phyloP scores from a whole-genome alignment of 1,284 basidiomycete genomes.

The Ceratobasidium sp. region DNA sequence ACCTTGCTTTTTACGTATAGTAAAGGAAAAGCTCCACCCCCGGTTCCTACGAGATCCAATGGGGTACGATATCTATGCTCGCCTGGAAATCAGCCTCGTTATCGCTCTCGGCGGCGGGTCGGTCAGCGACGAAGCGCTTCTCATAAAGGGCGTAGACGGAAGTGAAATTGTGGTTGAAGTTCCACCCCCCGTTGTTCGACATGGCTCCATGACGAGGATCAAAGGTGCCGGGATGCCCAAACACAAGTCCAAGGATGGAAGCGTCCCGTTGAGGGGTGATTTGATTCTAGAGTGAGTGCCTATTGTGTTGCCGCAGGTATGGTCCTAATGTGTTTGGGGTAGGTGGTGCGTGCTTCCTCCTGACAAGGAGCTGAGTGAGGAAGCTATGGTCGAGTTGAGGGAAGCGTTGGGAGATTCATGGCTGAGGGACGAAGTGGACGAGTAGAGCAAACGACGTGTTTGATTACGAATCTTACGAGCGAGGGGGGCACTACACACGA shows the following conservation, averaged over 20 bases:
- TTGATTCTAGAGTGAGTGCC: conserved; percentile 39
- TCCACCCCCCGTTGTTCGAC: conserved; percentile 35
- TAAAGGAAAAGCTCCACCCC: conserved; percentile 40
- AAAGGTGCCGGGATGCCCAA: conserved; percentile 39
- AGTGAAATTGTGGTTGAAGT: conserved; percentile 37
- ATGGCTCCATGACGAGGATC: conserved; percentile 40
- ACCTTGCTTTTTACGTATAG: neutral
- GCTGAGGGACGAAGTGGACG: conserved; percentile 18
- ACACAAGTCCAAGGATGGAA: conserved; percentile 37
- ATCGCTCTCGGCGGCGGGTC: conserved; percentile 31
- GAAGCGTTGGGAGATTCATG: conserved; percentile 8
- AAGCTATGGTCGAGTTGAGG: conserved; percentile 17
- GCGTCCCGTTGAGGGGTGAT: conserved; percentile 38
- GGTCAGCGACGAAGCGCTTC: conserved; percentile 8
- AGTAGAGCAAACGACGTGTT: neutral
- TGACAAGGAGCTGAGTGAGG: conserved; percentile 16
- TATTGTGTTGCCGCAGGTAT: neutral
- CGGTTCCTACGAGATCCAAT: conserved; percentile 40
- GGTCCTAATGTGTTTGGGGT: neutral
- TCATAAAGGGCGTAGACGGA: conserved; percentile 40
- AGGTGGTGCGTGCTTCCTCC: conserved; percentile 29
- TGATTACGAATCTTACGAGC: neutral
- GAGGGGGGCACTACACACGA: no score
- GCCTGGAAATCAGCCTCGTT: conserved; percentile 32
- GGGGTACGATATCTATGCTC: conserved; percentile 33